Evolutionary conservation across 2,329 filamentous ascomycete species (phyloP), one percentile per base, ranked within the genome.

Genomic region (Canariomyces notabilis): DNA sequence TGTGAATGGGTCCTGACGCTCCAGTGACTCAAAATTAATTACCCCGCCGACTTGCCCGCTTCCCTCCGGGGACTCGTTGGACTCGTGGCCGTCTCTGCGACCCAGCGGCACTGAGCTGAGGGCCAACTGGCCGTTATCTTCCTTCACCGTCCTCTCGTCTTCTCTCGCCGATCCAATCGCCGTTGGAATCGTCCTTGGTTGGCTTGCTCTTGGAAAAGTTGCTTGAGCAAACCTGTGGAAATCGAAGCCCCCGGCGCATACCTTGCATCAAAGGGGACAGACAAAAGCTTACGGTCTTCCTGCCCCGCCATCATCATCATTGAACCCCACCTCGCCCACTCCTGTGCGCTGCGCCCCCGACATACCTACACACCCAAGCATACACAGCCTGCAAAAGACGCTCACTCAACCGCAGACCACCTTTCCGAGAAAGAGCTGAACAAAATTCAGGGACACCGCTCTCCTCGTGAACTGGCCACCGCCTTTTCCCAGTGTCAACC

Each of bases 261-360:
- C n/a, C n/a, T n/a, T n/a, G n/a, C n/a, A n/a, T n/a, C n/a, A n/a
- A n/a, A n/a, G n/a, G n/a, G n/a, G n/a, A n/a, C n/a, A n/a, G n/a
- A n/a, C n/a, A n/a, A n/a, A 11, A 35, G 33, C 33, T 35, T 35
- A 35, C 20, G 11, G 11, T 18, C 38, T 34, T 32, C 12, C 21
- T 42, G 37, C 50, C 50, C 50, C 50, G 50, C 50, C 46, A 37
- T 42, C 46, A 44, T 9, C 26, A 7, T 7, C n/a, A n/a, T n/a
- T n/a, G 12, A 42, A 46, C 50, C 51, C 48, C 48, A 35, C 48
- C 46, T 40, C 37, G 21, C 18, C 46, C 46, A 31, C 36, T 20
- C 37, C n/a, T n/a, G n/a, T 23, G 14, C 37, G 41, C 51, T 49
- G 49, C 51, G 49, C 51, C 51, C 39, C 51, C 23, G 40, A n/a